Base-by-base conservation (phyloP, 257 asterid genomes). In the Orobanche coerulescens region DNA sequence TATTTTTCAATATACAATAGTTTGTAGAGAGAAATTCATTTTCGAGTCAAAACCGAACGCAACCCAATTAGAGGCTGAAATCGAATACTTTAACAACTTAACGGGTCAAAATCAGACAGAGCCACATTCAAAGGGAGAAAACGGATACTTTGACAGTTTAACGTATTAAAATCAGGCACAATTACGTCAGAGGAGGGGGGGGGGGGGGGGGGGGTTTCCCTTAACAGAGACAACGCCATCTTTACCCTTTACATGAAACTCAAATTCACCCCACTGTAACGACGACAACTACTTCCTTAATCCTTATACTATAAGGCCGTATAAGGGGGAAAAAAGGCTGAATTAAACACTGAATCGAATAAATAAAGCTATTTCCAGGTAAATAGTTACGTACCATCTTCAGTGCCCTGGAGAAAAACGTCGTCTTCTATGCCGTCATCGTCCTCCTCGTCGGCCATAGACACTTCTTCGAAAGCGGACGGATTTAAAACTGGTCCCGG, bases 401-500 rank as follows among this genome's bases (percentile, higher is more conserved):
- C 83, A 43, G 69, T 73, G 49, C 69, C 87, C 58, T 81, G 89
- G 48, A 64, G 54, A 9, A 75, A 65, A 30, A 65, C 25, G 16
- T 58, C 83, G 58, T 76, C 90, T 39, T 78, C 84, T 1, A 22
- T 25, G 3, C 9, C 74, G 6, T 65, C 74, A 6, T 49, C 62
- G 8, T 61, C 76, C 16, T 71, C 73, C 43, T 67, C 75, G n/a
- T 44, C 82, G 49, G 62, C 73, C 76, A 68, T 5, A 1, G 58
- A 23, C 18, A 79, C 81, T 65, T 82, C 78, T 40, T 82, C 85
- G 22, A 70, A 28, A 53, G 79, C 52, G 53, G 86, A 77, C 47
- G 82, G 79, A 53, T 61, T 65, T 56, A 78, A 66, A 75, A 80
- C 19, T 34, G 86, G 79, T 57, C 80, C 83, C 58, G 80, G 13